Conservation (phyloP, 2,329 filamentous ascomycete species). For the Passalora sequoiae region DNA sequence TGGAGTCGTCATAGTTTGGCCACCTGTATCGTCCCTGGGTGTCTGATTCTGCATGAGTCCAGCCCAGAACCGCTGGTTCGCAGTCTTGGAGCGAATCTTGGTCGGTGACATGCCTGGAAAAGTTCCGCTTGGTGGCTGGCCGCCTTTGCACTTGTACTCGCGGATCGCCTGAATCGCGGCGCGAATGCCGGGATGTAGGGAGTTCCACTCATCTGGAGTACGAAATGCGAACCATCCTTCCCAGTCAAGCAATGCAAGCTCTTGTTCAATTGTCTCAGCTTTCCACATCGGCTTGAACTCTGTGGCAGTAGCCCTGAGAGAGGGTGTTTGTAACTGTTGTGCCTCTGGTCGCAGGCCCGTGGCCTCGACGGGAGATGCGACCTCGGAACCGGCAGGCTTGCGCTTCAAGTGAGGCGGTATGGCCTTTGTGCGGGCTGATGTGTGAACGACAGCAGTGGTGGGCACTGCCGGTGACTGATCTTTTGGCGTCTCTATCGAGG, state of each 20-base stretch:
- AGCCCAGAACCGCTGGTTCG: slow-evolving; percentile 2
- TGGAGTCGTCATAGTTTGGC: background rate
- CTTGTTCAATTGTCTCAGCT: slow-evolving; percentile 12
- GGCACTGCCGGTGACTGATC: background rate
- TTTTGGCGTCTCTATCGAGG: slow-evolving; percentile 7
- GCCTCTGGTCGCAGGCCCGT: background rate
- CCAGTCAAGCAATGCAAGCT: slow-evolving; percentile 11
- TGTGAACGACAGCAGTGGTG: background rate
- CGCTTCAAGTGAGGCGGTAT: slow-evolving; percentile 1
- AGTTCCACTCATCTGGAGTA: slow-evolving; percentile 1
- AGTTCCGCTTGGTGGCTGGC: slow-evolving; percentile 1
- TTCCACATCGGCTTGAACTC: slow-evolving; percentile 24
- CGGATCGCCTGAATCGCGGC: slow-evolving; percentile 1
- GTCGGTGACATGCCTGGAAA: slow-evolving; percentile 2
- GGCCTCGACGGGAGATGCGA: background rate
- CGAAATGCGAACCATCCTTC: slow-evolving; percentile 5
- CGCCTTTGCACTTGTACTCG: slow-evolving; percentile 3
- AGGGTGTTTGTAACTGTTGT: slow-evolving; percentile 7
- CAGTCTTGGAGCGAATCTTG: slow-evolving; percentile 5
- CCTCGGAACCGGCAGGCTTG: background rate
- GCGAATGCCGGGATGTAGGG: slow-evolving; percentile 1
- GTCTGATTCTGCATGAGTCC: background rate
- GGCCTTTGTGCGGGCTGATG: background rate
- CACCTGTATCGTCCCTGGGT: too few relatives aligned
- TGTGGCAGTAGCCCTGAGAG: slow-evolving; percentile 25